Evolutionary conservation across 1,139 yeast genomes (phyloP), one percentile per base, ranked within the genome.

Genomic region (Candida neerlandica): DNA sequence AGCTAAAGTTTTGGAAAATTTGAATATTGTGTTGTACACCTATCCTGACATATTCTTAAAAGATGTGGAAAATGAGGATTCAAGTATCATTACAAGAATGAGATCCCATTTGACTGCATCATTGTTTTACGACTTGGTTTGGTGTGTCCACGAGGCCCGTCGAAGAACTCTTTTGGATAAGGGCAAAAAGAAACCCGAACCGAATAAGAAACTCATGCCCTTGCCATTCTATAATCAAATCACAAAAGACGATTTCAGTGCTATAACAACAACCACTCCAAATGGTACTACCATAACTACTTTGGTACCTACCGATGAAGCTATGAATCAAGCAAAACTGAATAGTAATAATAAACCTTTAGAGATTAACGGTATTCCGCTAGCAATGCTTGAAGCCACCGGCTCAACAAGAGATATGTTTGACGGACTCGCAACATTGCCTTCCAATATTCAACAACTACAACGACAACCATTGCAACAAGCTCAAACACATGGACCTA

Each of bases 61-160:
- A 40, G 63, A 62, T 46, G 40, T 43, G 37, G 70, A 64, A 21
- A 64, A 62, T 33, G 61, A 58, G 30, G 63, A 61, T 30, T 70
- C 74, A 1, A 91, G 95, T 15, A 88, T 92, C 30, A 88, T 92
- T 44, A 81, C 89, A 1, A 77, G 95, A 50, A 92, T 91, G 96
- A 78, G 97, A 60, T 89, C 96, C 0, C 98, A 92, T 68, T 74
- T 92, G 59, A 89, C 97, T 0, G 96, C 96, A 0, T 90, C 97
- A 0, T 70, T 92, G 49, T 92, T 92, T 61, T 92, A 92, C 64
- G 98, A 92, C 67, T 77, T 92, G 51, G 94, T 92, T 16, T 91
- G 96, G 94, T 89, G 96, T 63, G 89, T 92, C 45, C 97, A 92
- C 66, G 97, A 92, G 63, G 97, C 97, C 0, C 77, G 96, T 64